Conservation (phyloP, 176 grass and related monocot species). For the Alloteropsis semialata region DNA sequence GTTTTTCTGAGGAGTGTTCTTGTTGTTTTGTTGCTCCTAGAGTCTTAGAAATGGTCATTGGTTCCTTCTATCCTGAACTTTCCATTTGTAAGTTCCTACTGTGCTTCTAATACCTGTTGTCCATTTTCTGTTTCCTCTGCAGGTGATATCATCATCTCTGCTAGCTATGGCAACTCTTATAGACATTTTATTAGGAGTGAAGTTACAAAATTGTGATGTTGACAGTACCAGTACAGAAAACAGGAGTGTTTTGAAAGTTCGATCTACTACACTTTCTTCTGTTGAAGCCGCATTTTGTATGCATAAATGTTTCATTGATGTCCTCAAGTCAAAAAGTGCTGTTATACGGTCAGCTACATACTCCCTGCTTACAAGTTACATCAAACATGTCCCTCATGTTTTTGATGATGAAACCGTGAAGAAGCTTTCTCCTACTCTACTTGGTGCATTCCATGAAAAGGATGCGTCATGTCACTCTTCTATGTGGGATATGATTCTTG, state of each 20-base stretch:
- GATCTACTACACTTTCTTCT: conserved; percentile 54
- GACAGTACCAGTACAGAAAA: conserved; percentile 54
- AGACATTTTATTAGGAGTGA: conserved; percentile 84
- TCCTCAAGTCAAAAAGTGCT: conserved; percentile 71
- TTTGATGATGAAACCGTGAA: conserved; percentile 83
- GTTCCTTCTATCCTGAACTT: not conserved
- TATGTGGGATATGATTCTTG: conserved; percentile 85
- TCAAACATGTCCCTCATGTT: conserved; percentile 73
- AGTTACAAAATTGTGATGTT: conserved; percentile 44
- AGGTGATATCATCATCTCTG: conserved; percentile 92
- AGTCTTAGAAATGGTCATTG: not conserved
- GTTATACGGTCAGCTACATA: conserved; percentile 72
- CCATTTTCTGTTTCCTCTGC: conserved; percentile 27
- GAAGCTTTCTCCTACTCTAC: conserved; percentile 59
- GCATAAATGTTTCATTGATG: conserved; percentile 84
- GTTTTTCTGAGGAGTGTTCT: not conserved
- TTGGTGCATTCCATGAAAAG: conserved; percentile 82
- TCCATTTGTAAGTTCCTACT: conserved; percentile 17
- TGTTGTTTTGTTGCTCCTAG: not conserved
- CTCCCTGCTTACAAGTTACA: conserved; percentile 74
- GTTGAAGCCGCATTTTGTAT: conserved; percentile 70
- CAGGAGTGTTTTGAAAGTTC: conserved; percentile 66
- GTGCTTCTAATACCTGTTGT: conserved; percentile 13
- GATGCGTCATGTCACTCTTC: conserved; percentile 74
- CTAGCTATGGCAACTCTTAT: conserved; percentile 84